These are phyloP conservation scores for Pontederia crassipes DNA, from an alignment of 176 grass and related monocot species.

Conservation along the genomic window DNA sequence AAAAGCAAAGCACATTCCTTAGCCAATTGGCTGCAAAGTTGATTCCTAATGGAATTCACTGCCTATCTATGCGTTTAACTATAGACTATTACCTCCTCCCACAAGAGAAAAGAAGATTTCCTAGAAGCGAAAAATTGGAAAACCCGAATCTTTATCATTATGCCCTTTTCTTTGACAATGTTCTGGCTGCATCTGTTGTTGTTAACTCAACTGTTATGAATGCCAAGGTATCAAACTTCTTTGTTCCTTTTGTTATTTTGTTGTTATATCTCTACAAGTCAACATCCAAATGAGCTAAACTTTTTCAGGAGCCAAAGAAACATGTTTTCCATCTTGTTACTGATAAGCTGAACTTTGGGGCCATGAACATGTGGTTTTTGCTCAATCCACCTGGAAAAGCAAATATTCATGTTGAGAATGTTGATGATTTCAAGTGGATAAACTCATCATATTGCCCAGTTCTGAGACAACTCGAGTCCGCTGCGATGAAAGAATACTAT, in stretches of 20 bases:
- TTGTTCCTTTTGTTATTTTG: no score
- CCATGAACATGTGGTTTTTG: neutral
- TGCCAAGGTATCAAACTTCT: neutral
- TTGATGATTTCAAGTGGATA: neutral
- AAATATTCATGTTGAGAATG: neutral
- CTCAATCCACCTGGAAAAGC: neutral
- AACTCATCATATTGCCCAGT: constrained; percentile 6
- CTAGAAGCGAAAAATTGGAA: neutral
- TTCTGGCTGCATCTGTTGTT: neutral
- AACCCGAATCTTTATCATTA: neutral
- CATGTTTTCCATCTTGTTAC: no score
- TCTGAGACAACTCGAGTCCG: neutral
- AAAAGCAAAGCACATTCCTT: neutral
- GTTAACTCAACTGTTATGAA: neutral
- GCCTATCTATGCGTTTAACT: neutral
- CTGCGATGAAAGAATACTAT: constrained; percentile 2
- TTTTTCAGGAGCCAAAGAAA: no score
- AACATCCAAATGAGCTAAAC: no score
- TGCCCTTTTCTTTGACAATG: neutral
- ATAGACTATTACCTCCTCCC: neutral
- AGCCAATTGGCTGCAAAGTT: neutral
- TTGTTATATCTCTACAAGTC: no score
- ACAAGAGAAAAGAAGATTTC: neutral
- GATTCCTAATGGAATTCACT: neutral
- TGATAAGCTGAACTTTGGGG: constrained; percentile 1